Percentiles rank a stretch among this genome's conserved stretches.
Evolutionary conservation across 495 filamentous ascomycete species (phyloP).

Genomic region (Penicillium ochrochloron): DNA sequence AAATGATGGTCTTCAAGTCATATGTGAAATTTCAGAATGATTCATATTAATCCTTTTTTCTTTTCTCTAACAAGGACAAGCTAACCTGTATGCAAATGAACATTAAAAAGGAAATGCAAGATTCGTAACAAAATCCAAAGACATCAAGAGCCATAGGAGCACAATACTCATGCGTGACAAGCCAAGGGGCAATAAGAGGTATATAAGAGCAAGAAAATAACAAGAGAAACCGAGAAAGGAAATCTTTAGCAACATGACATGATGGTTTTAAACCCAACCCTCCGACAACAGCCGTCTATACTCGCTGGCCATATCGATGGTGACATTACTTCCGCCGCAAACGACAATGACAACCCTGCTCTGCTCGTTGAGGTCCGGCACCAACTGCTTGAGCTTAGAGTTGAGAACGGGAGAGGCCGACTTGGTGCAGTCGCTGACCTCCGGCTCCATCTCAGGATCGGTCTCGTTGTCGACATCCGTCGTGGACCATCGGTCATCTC

Average conservation of each 20-base stretch:
- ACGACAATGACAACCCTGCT: slow-evolving; percentile 83
- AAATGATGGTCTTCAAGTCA: background rate
- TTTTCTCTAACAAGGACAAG: slow-evolving; percentile 17
- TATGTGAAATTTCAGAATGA: slow-evolving; percentile 1
- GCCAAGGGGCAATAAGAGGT: slow-evolving; percentile 14
- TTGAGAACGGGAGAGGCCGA: slow-evolving; percentile 28
- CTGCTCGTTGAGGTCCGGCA: slow-evolving; percentile 56
- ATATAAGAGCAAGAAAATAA: slow-evolving; percentile 9
- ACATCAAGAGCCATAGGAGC: slow-evolving; percentile 1
- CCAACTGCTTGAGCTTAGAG: slow-evolving; percentile 63
- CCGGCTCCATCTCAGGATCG: slow-evolving; percentile 30
- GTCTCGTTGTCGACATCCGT: slow-evolving; percentile 37
- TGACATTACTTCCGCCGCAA: slow-evolving; percentile 83
- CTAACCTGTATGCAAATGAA: slow-evolving; percentile 18
- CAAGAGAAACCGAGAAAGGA: slow-evolving; percentile 11
- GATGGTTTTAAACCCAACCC: slow-evolving; percentile 38
- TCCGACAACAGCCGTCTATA: slow-evolving; percentile 59
- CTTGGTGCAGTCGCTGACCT: slow-evolving; percentile 15
- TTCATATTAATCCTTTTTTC: slow-evolving; percentile 10
- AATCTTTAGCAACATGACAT: slow-evolving; percentile 10
- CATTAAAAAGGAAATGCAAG: slow-evolving; percentile 9
- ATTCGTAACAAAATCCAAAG: slow-evolving; percentile 3
- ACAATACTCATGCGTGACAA: slow-evolving; percentile 23
- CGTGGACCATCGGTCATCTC: slow-evolving; percentile 44
- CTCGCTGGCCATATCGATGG: slow-evolving; percentile 63